Conservation (phyloP, 306 rosid genomes). For the Lathyrus oleraceus region DNA sequence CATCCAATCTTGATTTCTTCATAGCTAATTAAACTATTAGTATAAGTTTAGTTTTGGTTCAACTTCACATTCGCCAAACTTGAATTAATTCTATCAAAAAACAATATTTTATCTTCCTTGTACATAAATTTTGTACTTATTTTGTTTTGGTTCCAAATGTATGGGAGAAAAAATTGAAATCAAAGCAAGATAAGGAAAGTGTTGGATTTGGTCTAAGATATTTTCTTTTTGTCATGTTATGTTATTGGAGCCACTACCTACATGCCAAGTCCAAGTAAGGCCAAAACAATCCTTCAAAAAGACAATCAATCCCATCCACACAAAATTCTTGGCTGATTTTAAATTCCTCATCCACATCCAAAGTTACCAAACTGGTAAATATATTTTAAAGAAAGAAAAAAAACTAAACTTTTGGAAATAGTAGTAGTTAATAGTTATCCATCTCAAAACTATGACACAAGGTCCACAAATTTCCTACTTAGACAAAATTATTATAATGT, state of each 20-base stretch:
- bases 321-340: conserved; percentile 15
- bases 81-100: background rate
- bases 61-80: background rate
- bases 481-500: conserved; percentile 2
- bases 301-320: conserved; percentile 9
- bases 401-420: background rate
- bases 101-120: too few species aligned
- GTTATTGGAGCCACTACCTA: conserved; percentile 7
- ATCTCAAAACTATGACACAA: background rate
- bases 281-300: conserved; percentile 14
- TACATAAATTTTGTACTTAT: background rate
- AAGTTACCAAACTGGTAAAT: background rate
- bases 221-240: background rate
- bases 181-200: background rate
- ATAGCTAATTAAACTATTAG: background rate
- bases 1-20: background rate
- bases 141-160: background rate
- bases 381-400: too few species aligned
- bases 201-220: conserved; percentile 22
- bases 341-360: conserved; percentile 18
- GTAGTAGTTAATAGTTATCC: background rate
- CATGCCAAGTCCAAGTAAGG: conserved; percentile 7
- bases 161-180: background rate
- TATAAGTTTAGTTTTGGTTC: background rate
- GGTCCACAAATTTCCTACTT: conserved; percentile 27